Conservation (phyloP, 345 rosid genomes). For the Eucalyptus regnans region DNA sequence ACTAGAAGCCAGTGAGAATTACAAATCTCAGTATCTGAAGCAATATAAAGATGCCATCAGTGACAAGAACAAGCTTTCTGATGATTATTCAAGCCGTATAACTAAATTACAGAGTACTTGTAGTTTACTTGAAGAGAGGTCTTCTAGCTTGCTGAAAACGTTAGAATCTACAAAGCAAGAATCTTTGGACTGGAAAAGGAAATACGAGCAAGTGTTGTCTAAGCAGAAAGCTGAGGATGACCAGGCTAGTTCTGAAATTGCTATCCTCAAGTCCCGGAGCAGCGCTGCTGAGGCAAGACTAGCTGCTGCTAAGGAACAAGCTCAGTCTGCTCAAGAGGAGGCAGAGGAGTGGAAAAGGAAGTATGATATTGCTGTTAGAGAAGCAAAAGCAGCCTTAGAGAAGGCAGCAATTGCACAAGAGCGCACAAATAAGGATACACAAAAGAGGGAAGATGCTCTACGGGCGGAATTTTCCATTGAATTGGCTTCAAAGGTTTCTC, state of each 20-base stretch:
- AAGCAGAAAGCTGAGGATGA: slow-evolving; percentile 77
- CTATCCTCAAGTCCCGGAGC: slow-evolving; percentile 63
- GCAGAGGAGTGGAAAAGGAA: slow-evolving; percentile 93
- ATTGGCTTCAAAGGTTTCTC: slow-evolving; percentile 61
- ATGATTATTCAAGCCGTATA: slow-evolving; percentile 66
- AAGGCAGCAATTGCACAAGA: slow-evolving; percentile 87
- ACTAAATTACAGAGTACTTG: slow-evolving; percentile 65
- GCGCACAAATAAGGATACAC: slow-evolving; percentile 65
- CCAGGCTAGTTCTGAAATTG: slow-evolving; percentile 64
- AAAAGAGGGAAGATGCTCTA: slow-evolving; percentile 76
- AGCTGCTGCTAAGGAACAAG: slow-evolving; percentile 91
- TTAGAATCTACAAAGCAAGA: slow-evolving; percentile 74
- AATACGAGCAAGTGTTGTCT: slow-evolving; percentile 48
- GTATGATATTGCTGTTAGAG: slow-evolving; percentile 77
- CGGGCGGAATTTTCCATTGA: slow-evolving; percentile 58
- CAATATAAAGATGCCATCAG: slow-evolving; percentile 91
- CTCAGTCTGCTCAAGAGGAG: slow-evolving; percentile 82
- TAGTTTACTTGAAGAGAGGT: slow-evolving; percentile 73
- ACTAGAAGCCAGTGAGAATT: slow-evolving; percentile 79
- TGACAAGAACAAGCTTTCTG: slow-evolving; percentile 85
- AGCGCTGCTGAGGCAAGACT: slow-evolving; percentile 94
- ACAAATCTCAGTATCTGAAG: slow-evolving; percentile 73
- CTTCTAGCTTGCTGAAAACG: slow-evolving; percentile 58
- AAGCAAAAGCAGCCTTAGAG: slow-evolving; percentile 83
- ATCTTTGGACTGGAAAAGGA: slow-evolving; percentile 63